These are phyloP conservation scores for Cicer cuneatum DNA, from an alignment of 306 rosid genomes.

Conservation along the genomic window DNA sequence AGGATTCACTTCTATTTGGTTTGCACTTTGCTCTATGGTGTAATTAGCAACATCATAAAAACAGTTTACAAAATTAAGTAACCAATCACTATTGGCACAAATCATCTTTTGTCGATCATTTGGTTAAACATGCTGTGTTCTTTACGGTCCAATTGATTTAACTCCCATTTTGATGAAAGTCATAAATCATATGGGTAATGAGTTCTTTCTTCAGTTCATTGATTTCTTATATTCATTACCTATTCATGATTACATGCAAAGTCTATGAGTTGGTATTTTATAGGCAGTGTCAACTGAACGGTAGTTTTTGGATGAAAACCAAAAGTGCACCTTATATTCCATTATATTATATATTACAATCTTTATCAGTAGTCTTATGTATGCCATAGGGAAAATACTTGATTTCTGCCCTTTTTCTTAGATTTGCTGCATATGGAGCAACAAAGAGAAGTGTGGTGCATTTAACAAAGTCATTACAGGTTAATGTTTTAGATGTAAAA, in stretches of 20 bases:
- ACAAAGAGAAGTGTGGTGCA: slow-evolving; percentile 98
- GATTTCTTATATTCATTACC: slow-evolving; percentile 17
- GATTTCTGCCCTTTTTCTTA: slow-evolving; percentile 44
- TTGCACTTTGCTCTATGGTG: slow-evolving; percentile 27
- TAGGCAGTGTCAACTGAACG: slow-evolving; percentile 31
- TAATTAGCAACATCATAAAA: slow-evolving; percentile 30
- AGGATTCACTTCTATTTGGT: slow-evolving; percentile 11
- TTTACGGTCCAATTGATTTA: slow-evolving; percentile 5
- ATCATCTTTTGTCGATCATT: slow-evolving; percentile 25
- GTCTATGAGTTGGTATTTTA: slow-evolving; percentile 12
- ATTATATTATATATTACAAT: neutral
- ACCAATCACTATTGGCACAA: slow-evolving; percentile 17
- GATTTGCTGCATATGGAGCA: slow-evolving; percentile 99
- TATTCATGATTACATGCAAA: slow-evolving; percentile 26
- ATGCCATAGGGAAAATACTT: slow-evolving; percentile 20
- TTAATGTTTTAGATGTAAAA: slow-evolving; percentile 44
- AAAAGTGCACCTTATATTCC: slow-evolving; percentile 6
- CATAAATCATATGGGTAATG: neutral
- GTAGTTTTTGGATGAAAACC: slow-evolving; percentile 40
- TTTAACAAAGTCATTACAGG: slow-evolving; percentile 95
- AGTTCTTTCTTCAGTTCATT: slow-evolving; percentile 30
- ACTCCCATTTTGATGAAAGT: slow-evolving; percentile 24
- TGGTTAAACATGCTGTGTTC: slow-evolving; percentile 18
- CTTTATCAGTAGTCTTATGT: neutral
- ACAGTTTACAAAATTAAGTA: neutral